Evolutionary conservation across 1,139 yeast genomes (phyloP), one percentile per base, ranked within the genome.

Genomic region (Petasospora fabianii): DNA sequence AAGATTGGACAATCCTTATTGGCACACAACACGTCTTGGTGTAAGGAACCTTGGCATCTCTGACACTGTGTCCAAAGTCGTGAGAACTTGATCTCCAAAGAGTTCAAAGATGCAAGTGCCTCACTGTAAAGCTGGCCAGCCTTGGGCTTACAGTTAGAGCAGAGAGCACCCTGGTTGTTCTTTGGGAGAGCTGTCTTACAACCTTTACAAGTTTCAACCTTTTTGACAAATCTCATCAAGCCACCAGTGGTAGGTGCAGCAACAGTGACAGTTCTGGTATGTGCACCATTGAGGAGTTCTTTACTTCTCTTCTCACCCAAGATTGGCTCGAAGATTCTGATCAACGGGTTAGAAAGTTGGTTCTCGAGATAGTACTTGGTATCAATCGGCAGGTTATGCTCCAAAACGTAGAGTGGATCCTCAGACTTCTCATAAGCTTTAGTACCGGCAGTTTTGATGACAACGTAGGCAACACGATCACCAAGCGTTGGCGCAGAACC

Each of bases 61-160:
- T 94, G 99, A 60, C 99, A 94, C 58, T 94, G 96, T 0, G 98
- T 92, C 99, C 99, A 94, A 44, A 94, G 66, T 48, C 95, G 69
- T 2, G 96, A 82, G 56, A 87, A 94, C 53, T 84, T 83, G 47
- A 77, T 75, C 58, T 94, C 96, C 49, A 92, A 64, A 35, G 78
- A 79, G 55, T 87, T 84, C 72, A 90, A 80, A 45, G 79, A 82
- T 6, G 85, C 82, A 37, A 94, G 65, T 6, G 95, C 88, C 46
- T 77, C 76, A 18, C 90, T 80, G 56, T 88, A 92, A 27, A 88
- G 62, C 53, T 77, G 83, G 3, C 94, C 90, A 0, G 94, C 88
- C 47, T 76, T 77, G 17, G 71, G 66, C 20, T 75, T 66, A 66
- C 99, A 94, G 55, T 86, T 82, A 22, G 73, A 73, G 63, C 99